Conservation (phyloP, 2,329 filamentous ascomycete genomes). For the Diaporthe ampelina region DNA sequence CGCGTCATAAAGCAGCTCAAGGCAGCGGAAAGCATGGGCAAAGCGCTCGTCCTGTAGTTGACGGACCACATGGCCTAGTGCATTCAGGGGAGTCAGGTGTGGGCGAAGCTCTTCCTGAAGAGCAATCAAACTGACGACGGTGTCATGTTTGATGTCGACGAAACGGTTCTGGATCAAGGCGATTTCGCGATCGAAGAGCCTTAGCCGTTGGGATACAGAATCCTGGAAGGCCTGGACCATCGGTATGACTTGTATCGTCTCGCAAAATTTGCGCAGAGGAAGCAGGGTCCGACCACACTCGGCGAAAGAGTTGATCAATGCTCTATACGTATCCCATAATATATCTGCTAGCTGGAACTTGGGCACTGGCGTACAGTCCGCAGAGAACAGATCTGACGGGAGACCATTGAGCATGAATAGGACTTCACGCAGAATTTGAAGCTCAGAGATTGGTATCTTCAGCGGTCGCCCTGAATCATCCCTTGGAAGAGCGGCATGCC, state of each 20-base stretch:
- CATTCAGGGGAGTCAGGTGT: constrained; percentile 67
- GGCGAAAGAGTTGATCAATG: constrained; percentile 61
- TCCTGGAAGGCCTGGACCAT: constrained; percentile 81
- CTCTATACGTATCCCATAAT: constrained; percentile 64
- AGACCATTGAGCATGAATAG: constrained; percentile 89
- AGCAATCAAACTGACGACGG: constrained; percentile 76
- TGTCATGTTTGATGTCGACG: constrained; percentile 65
- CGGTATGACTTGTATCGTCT: constrained; percentile 62
- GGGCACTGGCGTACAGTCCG: constrained; percentile 54
- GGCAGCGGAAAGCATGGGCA: constrained; percentile 75
- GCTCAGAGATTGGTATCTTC: constrained; percentile 73
- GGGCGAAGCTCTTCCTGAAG: constrained; percentile 70
- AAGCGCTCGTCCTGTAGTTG: constrained; percentile 64
- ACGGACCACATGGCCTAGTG: constrained; percentile 74
- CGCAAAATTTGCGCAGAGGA: constrained; percentile 60
- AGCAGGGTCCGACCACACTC: constrained; percentile 61
- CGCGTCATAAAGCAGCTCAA: constrained; percentile 83
- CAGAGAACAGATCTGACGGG: constrained; percentile 78
- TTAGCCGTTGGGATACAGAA: constrained; percentile 70
- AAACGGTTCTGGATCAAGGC: constrained; percentile 72
- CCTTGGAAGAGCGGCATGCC: constrained; percentile 45
- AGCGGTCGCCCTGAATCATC: constrained; percentile 52
- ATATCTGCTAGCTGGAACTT: constrained; percentile 63
- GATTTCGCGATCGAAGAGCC: constrained; percentile 70
- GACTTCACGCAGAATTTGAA: constrained; percentile 81